Evolutionary conservation across 1,284 basidiomycete species (phyloP), one percentile per base, ranked within the genome.

Genomic region (Trametes sp.): DNA sequence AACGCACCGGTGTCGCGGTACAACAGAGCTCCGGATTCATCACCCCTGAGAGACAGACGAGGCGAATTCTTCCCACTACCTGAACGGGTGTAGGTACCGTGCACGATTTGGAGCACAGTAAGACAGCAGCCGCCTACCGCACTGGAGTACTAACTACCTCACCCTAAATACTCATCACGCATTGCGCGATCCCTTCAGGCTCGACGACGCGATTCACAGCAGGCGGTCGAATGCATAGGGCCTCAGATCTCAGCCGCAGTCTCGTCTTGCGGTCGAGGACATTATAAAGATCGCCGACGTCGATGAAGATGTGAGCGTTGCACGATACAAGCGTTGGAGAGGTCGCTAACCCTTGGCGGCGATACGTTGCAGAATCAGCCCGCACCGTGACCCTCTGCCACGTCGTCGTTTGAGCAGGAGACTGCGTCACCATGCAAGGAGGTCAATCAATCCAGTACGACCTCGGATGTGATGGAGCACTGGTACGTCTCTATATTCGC

Each of bases 221-320:
- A n/a, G n/a, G n/a, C n/a, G n/a, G n/a, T n/a, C n/a, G n/a, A n/a
- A n/a, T n/a, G n/a, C n/a, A n/a, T n/a, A n/a, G n/a, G n/a, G n/a
- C n/a, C n/a, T n/a, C n/a, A n/a, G n/a, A n/a, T n/a, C n/a, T n/a
- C n/a, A n/a, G n/a, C n/a, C n/a, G n/a, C n/a, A n/a, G n/a, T n/a
- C n/a, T n/a, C n/a, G n/a, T n/a, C n/a, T n/a, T n/a, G n/a, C n/a
- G n/a, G n/a, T n/a, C n/a, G 46, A 35, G 11, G 59, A 58, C 9
- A 52, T 66, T 8, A 66, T 66, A 9, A 62, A 63, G 26, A 28
- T 66, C 4, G 53, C 58, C 9, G 61, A 62, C 38, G 61, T 61
- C 28, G 65, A 62, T 1, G 53, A 59, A 2, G 44, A 41, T 23
- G 61, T 58, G 26, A 45, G 57, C 33, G 21, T 3, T 21, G 26